Conservation (phyloP, 2,329 filamentous ascomycete genomes). For the Falciphora oryzae region DNA sequence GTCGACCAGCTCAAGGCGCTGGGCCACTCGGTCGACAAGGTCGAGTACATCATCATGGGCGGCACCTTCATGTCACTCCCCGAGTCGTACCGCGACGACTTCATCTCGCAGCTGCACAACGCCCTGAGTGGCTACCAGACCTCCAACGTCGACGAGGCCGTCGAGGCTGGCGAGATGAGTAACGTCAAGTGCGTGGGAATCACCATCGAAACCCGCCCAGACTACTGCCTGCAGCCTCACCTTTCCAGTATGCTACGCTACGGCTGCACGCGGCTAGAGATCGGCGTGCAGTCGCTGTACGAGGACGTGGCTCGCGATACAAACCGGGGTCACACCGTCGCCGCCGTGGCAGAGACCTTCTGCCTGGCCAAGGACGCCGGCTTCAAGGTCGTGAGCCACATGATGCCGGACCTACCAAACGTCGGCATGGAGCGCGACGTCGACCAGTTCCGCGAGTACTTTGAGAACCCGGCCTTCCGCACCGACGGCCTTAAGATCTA, state of each 20-base stretch:
- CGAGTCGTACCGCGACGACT: slow-evolving; percentile 82
- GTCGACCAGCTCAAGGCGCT: slow-evolving; percentile 96
- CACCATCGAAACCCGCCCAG: slow-evolving; percentile 93
- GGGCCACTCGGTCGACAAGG: slow-evolving; percentile 96
- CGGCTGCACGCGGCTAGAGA: slow-evolving; percentile 88
- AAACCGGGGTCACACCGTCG: slow-evolving; percentile 93
- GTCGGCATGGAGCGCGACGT: slow-evolving; percentile 98
- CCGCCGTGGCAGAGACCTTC: slow-evolving; percentile 92
- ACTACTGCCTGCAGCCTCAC: slow-evolving; percentile 96
- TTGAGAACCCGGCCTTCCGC: slow-evolving; percentile 90
- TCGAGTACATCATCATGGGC: slow-evolving; percentile 99
- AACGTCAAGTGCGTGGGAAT: slow-evolving; percentile 98
- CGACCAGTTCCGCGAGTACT: slow-evolving; percentile 96
- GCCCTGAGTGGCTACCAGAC: slow-evolving; percentile 95
- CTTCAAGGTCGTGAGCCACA: slow-evolving; percentile 98
- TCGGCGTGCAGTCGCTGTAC: slow-evolving; percentile 94
- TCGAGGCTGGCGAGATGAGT: slow-evolving; percentile 91
- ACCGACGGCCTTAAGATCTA: slow-evolving; percentile 98
- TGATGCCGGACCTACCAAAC: slow-evolving; percentile 99
- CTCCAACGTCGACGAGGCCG: slow-evolving; percentile 89
- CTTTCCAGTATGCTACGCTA: slow-evolving; percentile 96
- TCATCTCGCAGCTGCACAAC: slow-evolving; percentile 94
- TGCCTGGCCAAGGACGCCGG: slow-evolving; percentile 96
- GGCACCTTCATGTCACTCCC: slow-evolving; percentile 98
- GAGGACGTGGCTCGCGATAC: slow-evolving; percentile 98